Base-by-base conservation (phyloP, 441 rosid genomes). In the Omphalea diandra region DNA sequence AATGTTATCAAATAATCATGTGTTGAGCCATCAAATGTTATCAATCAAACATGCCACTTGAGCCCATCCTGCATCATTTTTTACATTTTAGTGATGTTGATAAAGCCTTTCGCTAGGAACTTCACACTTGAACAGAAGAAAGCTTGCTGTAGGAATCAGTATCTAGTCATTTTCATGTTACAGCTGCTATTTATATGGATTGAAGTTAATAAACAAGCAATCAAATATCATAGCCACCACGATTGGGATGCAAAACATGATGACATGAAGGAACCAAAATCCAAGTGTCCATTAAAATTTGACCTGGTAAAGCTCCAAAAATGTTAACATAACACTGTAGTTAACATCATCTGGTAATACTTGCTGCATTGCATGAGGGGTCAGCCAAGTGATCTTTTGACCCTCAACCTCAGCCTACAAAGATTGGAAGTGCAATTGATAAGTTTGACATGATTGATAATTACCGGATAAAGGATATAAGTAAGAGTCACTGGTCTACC, bases 251-350 rank as follows among this genome's bases (percentile, higher is more conserved):
- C 65, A 40, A 68, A 54, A 59, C 44, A 57, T 29, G 22, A 38
- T 15, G 43, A 31, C 26, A 64, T 12, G 60, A 70, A 35, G 33
- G 5, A 65, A 33, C 2, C 33, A n/a, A n/a, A 67, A 66, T n/a
- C 17, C 47, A 1, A 47, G 41, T 4, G 65, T 18, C 56, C 22
- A 55, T 41, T 14, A 29, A 46, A 41, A 26, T 33, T 27, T 26
- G 32, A 92, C 99, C 98, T 92, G 96, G 64, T 94, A 92, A 81
- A 95, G 91, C 76, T 92, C 98, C 86, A 92, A 76, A 80, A 92
- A 95, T 14, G 93, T 88, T 70, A 90, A 74, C 91, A 92, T 80
- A 60, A 95, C 91, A 63, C 82, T 72, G 71, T 82, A 92, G 78
- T 90, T 93, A 71, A 95, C 93, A 81, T 92, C 99, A 56, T 92